phyloP scores from a whole-genome alignment of 306 rosid species.

The Rosa multiflora region DNA sequence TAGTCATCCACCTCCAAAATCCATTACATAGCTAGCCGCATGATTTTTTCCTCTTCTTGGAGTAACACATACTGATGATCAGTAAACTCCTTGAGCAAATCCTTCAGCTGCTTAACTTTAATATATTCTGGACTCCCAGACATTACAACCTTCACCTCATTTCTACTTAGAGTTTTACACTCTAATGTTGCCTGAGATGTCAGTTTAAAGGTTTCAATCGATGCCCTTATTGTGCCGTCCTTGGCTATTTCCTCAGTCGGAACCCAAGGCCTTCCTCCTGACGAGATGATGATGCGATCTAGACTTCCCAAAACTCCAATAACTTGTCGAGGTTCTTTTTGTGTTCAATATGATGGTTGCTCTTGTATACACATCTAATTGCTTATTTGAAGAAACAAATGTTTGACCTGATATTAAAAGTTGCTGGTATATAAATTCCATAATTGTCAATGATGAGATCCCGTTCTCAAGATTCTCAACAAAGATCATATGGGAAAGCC shows the following conservation, averaged over 20 bases:
- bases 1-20: background rate
- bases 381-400: background rate
- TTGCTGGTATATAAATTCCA: background rate
- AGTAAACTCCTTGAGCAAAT: background rate
- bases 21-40: background rate
- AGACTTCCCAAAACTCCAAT: background rate
- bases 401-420: background rate
- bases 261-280: slow-evolving; percentile 9
- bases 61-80: background rate
- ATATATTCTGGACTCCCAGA: background rate
- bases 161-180: background rate
- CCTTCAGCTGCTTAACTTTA: background rate
- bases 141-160: background rate
- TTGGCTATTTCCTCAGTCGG: background rate
- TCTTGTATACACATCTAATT: background rate
- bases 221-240: background rate
- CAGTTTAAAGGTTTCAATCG: background rate
- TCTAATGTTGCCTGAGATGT: background rate
- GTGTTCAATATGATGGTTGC: background rate
- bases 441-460: background rate
- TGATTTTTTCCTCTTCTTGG: background rate
- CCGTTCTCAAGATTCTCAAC: slow-evolving; percentile 1
- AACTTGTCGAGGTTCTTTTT: background rate
- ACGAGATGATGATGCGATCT: background rate
- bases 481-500: background rate